These are phyloP conservation scores for Rhododendron henanense DNA, from an alignment of 148 eudicot genomes.

Conservation along the genomic window DNA sequence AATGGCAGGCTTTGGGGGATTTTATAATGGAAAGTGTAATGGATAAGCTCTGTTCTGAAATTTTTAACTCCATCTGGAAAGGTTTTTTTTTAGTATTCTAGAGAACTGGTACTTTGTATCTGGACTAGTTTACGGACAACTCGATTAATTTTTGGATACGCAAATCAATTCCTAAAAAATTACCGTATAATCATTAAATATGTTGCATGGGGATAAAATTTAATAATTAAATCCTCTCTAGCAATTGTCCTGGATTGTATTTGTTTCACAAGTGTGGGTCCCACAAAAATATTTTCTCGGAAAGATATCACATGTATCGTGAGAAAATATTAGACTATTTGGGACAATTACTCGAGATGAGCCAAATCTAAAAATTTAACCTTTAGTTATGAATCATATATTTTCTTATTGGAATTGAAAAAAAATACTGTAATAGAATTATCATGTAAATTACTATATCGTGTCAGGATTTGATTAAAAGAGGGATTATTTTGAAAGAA, in stretches of 20 bases:
- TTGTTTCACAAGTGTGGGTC: too few species aligned
- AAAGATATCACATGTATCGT: not conserved
- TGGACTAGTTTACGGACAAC: not conserved
- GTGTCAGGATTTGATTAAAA: not conserved
- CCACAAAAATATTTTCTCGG: too few species aligned
- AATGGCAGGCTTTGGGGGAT: not conserved
- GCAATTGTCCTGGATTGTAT: too few species aligned
- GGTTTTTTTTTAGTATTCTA: not conserved
- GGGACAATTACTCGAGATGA: not conserved
- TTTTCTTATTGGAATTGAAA: not conserved
- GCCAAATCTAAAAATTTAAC: too few species aligned
- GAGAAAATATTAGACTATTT: too few species aligned
- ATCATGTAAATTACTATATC: not conserved
- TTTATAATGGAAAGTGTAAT: slow-evolving; percentile 12
- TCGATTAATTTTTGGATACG: not conserved
- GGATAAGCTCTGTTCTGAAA: slow-evolving; percentile 21
- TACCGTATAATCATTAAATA: not conserved
- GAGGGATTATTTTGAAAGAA: not conserved
- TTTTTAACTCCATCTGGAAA: not conserved
- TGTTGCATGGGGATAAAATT: not conserved
- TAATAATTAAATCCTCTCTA: too few species aligned
- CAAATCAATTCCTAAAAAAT: not conserved
- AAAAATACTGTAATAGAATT: not conserved
- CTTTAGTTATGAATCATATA: not conserved
- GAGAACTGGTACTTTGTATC: too few species aligned